Conservation (phyloP, 257 asterid species). For the Solanum clarkiae region DNA sequence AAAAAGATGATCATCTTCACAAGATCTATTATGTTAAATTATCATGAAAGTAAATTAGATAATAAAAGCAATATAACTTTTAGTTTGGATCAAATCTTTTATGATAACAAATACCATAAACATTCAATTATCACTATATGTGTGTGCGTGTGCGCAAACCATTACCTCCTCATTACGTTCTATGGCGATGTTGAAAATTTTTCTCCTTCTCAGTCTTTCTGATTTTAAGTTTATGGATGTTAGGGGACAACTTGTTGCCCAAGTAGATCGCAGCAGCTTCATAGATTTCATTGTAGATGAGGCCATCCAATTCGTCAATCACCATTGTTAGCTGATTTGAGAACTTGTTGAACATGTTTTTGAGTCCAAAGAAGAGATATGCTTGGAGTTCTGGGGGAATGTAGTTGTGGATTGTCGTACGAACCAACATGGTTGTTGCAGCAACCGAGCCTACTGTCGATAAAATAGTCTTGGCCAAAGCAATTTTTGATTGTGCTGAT, state of each 20-base stretch:
- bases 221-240: not conserved
- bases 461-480: not conserved
- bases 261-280: conserved; percentile 6
- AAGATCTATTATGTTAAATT: not conserved
- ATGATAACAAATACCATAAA: not conserved
- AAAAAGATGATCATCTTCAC: not conserved
- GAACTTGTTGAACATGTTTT: not conserved
- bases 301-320: conserved; percentile 10
- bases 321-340: not conserved
- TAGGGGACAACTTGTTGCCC: not conserved
- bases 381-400: conserved; percentile 4
- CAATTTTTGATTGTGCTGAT: not conserved
- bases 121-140: not conserved
- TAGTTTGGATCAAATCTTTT: not conserved
- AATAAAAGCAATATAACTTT: not conserved
- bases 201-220: not conserved
- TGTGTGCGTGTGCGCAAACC: not conserved
- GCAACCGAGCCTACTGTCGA: conserved; percentile 5
- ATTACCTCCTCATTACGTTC: conserved; percentile 1
- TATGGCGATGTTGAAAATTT: not conserved
- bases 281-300: not conserved
- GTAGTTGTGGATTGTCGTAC: conserved; percentile 4
- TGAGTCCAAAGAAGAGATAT: conserved; percentile 1
- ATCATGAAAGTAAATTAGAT: not conserved
- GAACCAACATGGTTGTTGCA: conserved; percentile 6